Percentiles rank a stretch among this genome's conserved stretches.
Conservation (phyloP, 495 filamentous ascomycete genomes). For the Penicillium roqueforti region DNA sequence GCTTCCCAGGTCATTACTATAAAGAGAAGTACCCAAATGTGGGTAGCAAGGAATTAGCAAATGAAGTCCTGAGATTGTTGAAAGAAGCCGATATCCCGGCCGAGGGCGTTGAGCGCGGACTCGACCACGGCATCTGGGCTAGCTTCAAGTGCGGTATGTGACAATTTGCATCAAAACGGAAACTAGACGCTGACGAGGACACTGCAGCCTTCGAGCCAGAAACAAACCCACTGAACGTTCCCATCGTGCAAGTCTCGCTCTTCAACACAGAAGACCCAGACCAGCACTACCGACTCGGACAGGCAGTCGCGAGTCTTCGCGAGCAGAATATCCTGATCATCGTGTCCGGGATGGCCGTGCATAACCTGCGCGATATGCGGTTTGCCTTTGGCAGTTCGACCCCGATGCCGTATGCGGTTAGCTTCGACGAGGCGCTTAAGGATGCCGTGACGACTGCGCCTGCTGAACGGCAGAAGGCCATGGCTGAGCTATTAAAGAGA, state of each 20-base stretch:
- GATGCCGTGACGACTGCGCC: conserved; percentile 55
- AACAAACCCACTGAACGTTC: conserved; percentile 70
- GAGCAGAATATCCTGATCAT: conserved; percentile 72
- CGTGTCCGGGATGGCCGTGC: conserved; percentile 81
- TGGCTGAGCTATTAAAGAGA: conserved; percentile 57
- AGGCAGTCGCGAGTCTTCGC: conserved; percentile 63
- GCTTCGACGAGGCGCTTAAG: conserved; percentile 76
- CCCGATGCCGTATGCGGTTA: conserved; percentile 61
- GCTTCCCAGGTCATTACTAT: conserved; percentile 63
- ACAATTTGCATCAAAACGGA: conserved; percentile 4
- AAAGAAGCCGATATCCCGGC: conserved; percentile 58
- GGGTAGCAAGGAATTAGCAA: conserved; percentile 63
- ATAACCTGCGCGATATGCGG: conserved; percentile 70
- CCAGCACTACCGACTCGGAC: conserved; percentile 67
- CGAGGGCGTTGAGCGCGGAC: conserved; percentile 59
- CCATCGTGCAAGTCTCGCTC: conserved; percentile 77
- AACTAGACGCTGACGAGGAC: background rate
- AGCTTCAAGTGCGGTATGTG: conserved; percentile 60
- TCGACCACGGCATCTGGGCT: conserved; percentile 81
- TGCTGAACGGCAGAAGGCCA: conserved; percentile 54
- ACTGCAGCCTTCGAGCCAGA: conserved; percentile 60
- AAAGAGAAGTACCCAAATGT: conserved; percentile 64
- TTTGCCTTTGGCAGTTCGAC: conserved; percentile 40
- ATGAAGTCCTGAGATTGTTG: conserved; percentile 58
- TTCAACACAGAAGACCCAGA: conserved; percentile 64